These are phyloP conservation scores for Arachis hypogaea DNA, from an alignment of 306 rosid genomes.

Conservation along the genomic window DNA sequence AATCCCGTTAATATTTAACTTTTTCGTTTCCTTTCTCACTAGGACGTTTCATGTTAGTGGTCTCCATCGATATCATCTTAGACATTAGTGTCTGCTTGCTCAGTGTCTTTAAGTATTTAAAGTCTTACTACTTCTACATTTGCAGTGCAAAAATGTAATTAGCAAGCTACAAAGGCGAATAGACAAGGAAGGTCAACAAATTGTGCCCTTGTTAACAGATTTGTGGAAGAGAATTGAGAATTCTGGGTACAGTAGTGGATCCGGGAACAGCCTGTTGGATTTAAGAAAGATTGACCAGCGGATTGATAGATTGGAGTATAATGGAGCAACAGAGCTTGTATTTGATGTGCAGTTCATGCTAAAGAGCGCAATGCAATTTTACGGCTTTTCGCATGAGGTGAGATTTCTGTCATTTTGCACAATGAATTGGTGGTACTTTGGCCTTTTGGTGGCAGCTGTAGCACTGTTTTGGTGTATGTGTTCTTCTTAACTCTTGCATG, in stretches of 20 bases:
- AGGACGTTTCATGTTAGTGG: not conserved
- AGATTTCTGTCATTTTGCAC: conserved; percentile 28
- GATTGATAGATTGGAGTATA: conserved; percentile 83
- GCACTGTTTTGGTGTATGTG: not conserved
- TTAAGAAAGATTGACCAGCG: conserved; percentile 84
- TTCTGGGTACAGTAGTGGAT: conserved; percentile 65
- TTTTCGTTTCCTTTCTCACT: conserved; percentile 12
- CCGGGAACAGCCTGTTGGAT: conserved; percentile 73
- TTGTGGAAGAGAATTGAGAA: conserved; percentile 91
- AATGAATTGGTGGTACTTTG: conserved; percentile 1
- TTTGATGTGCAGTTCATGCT: conserved; percentile 88
- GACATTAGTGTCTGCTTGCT: conserved; percentile 22
- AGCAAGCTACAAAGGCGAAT: conserved; percentile 92
- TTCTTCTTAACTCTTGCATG: not conserved
- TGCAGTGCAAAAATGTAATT: conserved; percentile 97
- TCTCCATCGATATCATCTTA: conserved; percentile 27
- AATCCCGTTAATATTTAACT: conserved; percentile 21
- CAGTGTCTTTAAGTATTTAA: conserved; percentile 9
- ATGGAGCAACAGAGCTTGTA: conserved; percentile 83
- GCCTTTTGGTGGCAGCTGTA: conserved; percentile 29
- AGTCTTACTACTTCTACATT: conserved; percentile 35
- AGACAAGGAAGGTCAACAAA: conserved; percentile 92
- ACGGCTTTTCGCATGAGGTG: conserved; percentile 89
- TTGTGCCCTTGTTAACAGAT: conserved; percentile 92
- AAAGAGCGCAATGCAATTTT: conserved; percentile 83